Evolutionary conservation across 176 grass and related monocot genomes (phyloP).

Genomic region (Alopecurus myosuroides): DNA sequence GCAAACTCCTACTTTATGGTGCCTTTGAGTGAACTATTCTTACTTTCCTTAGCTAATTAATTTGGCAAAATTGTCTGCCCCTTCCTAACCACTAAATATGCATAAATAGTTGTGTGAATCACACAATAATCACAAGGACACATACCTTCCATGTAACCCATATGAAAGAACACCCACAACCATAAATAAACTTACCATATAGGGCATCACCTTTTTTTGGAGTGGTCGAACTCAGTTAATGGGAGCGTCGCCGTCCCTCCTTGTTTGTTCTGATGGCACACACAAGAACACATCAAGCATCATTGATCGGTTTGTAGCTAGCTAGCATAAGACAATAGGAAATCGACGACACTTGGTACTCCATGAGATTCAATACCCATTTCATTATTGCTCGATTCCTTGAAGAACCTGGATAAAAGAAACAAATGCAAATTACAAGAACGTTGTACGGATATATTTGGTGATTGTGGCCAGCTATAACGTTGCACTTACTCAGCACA

Average conservation of each 20-base stretch:
- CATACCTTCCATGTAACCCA: background rate
- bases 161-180: background rate
- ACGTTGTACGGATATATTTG: background rate
- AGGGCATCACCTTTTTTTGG: conserved; percentile 89
- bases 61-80: background rate
- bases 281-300: background rate
- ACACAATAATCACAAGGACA: background rate
- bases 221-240: conserved; percentile 73
- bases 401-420: conserved; percentile 58
- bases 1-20: background rate
- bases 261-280: conserved; percentile 44
- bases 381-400: conserved; percentile 74
- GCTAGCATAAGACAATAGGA: background rate
- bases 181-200: conserved; percentile 47
- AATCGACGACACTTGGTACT: background rate
- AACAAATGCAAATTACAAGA: background rate
- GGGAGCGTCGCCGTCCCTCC: conserved; percentile 42
- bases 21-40: too few species aligned
- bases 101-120: background rate
- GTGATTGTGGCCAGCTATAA: background rate
- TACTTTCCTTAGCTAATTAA: background rate
- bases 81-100: background rate
- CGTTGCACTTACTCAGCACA: conserved; percentile 58
- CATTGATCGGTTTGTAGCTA: background rate
- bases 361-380: too few species aligned